phyloP scores from a whole-genome alignment of 345 rosid species.

The Toxicodendron radicans region DNA sequence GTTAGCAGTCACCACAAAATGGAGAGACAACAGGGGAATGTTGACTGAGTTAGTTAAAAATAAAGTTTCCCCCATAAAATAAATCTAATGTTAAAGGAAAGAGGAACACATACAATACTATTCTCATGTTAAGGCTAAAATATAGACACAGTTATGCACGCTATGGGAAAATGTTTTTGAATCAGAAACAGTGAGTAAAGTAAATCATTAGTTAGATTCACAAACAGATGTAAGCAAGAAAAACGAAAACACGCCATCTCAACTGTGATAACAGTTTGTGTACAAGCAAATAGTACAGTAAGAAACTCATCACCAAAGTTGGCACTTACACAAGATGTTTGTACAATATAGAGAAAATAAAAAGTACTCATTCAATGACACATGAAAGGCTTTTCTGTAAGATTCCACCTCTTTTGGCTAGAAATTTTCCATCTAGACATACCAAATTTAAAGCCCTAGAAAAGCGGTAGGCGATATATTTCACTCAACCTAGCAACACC shows the following conservation, averaged over 20 bases:
- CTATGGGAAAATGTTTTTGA: background rate
- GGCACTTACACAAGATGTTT: background rate
- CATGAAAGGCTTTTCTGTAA: background rate
- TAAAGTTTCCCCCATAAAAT: slow-evolving; percentile 31
- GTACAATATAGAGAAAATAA: background rate
- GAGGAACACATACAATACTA: slow-evolving; percentile 14
- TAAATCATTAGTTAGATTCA: slow-evolving; percentile 2
- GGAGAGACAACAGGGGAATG: slow-evolving; percentile 48
- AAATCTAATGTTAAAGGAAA: slow-evolving; percentile 23
- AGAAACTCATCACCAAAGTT: slow-evolving; percentile 10
- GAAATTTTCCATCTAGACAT: background rate
- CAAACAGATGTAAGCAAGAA: background rate
- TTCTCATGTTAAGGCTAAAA: slow-evolving; percentile 8
- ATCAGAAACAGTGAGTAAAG: background rate
- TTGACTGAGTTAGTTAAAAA: slow-evolving; percentile 55
- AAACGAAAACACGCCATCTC: background rate
- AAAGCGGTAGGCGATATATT: background rate
- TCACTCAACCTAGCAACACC: background rate
- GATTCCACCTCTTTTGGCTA: background rate
- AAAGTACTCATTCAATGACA: background rate
- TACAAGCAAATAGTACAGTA: background rate
- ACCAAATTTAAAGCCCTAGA: background rate
- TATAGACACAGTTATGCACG: background rate
- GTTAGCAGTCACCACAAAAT: slow-evolving; percentile 66
- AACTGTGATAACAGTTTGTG: background rate